phyloP scores from a whole-genome alignment of 768 basidiomycete species.

The Suillus placidus region DNA sequence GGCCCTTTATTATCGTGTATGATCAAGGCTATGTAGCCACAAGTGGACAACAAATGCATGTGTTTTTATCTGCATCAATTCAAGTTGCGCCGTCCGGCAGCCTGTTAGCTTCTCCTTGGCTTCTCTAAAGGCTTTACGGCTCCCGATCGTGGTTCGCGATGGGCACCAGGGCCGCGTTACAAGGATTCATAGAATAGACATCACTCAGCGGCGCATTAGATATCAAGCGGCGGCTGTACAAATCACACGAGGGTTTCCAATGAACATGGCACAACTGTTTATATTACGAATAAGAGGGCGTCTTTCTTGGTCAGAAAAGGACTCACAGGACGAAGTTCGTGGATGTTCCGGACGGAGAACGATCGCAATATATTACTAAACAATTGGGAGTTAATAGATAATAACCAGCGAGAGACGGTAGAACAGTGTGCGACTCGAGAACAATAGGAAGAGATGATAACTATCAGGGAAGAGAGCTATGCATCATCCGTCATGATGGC shows the following conservation, averaged over 20 bases:
- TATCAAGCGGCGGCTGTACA: constrained; percentile 16
- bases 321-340: constrained; percentile 20
- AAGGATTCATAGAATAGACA: constrained; percentile 3
- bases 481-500: constrained; percentile 96
- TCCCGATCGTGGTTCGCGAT: constrained; percentile 7
- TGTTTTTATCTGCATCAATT: constrained; percentile 3
- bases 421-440: constrained; percentile 6
- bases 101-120: not conserved
- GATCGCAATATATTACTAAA: constrained; percentile 19
- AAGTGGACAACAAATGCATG: constrained; percentile 9
- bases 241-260: constrained; percentile 21
- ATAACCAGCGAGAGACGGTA: constrained; percentile 9
- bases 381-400: constrained; percentile 25
- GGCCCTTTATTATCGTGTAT: not conserved
- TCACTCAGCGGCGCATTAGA: constrained; percentile 3
- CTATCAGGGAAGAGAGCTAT: constrained; percentile 32
- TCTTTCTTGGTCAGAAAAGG: constrained; percentile 24
- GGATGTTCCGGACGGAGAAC: constrained; percentile 19
- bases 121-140: not conserved
- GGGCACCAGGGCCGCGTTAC: not conserved
- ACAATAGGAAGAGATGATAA: not conserved
- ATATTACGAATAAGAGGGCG: constrained; percentile 15
- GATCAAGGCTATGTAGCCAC: constrained; percentile 13
- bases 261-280: constrained; percentile 23
- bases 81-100: constrained; percentile 9